Percentiles rank a stretch among this genome's conserved stretches.
Conservation (phyloP, 495 filamentous ascomycete genomes). For the Trichocladium uniseriatum region DNA sequence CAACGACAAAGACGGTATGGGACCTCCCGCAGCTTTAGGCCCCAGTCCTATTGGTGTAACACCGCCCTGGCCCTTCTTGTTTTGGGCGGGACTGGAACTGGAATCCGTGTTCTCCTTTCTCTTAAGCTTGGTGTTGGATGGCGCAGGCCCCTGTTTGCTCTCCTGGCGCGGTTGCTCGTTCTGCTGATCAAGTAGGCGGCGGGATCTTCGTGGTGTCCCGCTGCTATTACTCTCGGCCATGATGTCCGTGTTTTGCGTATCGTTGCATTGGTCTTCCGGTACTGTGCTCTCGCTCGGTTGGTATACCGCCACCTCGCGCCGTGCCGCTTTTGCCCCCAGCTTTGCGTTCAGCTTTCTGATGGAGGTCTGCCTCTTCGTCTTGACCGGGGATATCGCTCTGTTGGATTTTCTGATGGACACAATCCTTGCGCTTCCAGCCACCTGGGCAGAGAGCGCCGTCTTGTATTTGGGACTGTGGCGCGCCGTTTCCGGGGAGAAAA, state of each 20-base stretch:
- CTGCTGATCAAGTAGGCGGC: neutral
- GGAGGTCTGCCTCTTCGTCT: slow-evolving; percentile 2
- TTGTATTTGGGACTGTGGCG: neutral
- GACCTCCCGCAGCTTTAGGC: neutral
- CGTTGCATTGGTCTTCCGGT: neutral
- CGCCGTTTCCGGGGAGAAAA: neutral
- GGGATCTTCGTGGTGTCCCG: neutral
- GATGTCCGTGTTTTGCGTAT: neutral
- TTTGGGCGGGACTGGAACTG: neutral
- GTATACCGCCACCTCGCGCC: slow-evolving; percentile 4
- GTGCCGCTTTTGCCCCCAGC: neutral
- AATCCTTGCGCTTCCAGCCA: neutral
- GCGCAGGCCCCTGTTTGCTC: neutral
- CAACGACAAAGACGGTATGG: neutral
- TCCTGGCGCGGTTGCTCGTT: neutral
- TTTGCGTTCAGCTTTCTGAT: slow-evolving; percentile 1
- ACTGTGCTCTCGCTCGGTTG: neutral
- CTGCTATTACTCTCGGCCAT: neutral
- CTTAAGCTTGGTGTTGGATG: neutral
- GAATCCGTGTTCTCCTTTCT: neutral
- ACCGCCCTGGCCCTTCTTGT: neutral
- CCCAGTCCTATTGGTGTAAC: neutral
- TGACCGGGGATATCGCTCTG: neutral
- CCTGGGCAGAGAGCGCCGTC: neutral
- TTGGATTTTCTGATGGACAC: slow-evolving; percentile 1